Evolutionary conservation across 768 basidiomycete species (phyloP), one percentile per base, ranked within the genome.

Genomic region (Kockovaella imperatae): DNA sequence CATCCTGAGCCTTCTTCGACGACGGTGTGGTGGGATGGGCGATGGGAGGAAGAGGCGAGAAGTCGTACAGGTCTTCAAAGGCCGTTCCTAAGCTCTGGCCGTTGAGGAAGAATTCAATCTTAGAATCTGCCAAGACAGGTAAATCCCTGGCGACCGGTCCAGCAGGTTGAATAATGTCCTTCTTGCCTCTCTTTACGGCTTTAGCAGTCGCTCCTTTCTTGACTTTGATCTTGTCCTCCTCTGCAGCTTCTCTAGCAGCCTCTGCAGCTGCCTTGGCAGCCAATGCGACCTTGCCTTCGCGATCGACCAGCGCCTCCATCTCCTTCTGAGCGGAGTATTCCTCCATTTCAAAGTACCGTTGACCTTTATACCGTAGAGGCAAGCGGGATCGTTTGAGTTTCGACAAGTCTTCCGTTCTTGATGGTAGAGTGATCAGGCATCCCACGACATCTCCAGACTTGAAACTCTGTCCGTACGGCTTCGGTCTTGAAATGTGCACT

Each of bases 361-460:
- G 90, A n/a, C 87, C 87, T 72, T 93, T 95, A 73, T 88, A 86
- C 51, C 86, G 85, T 65, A 99, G 91, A 3, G 91, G 81, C 52
- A 93, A 86, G 47, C 95, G 86, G 64, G 89, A 86, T 46, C 95
- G 81, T 55, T 82, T 80, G 53, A 95, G 72, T 21, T 20, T 38
- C 3, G 34, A 39, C 17, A 38, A 13, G 11, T 42, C 46, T 8
- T 20, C 39, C 25, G 47, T 35, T 56, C 53, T 41, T 5, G 28
- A 20, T 4, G 95, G 93, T 5, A 97, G 79, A 31, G 79, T 84
- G 43, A 99, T 87, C 68, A 91, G 86, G 80, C 97, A 83, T 20
- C 95, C 95, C 39, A 97, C 74, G 17, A 90, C 83, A 71, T 96
- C 88, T 5, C 89, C 89, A 1, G 87, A 78, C 45, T 75, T 76